phyloP scores from a whole-genome alignment of 2,329 filamentous ascomycete species.

The Colletotrichum agaves region DNA sequence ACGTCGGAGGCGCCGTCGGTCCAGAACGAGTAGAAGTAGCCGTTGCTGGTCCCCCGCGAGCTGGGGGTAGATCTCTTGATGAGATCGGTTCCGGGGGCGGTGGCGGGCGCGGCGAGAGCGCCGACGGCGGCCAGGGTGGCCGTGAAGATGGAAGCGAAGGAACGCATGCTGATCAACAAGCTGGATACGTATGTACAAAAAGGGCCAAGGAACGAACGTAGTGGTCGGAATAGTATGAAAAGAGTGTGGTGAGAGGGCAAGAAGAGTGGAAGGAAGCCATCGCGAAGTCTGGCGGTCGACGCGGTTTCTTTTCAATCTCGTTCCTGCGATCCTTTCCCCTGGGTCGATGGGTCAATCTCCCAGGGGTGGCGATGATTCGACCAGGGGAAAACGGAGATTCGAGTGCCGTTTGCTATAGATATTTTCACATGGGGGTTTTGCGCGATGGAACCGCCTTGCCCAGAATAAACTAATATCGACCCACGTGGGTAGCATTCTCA shows the following conservation, averaged over 20 bases:
- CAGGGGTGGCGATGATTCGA: constrained; percentile 2
- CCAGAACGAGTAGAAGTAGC: constrained; percentile 59
- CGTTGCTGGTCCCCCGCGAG: constrained; percentile 44
- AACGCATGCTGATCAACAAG: constrained; percentile 19
- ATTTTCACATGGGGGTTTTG: constrained; percentile 6
- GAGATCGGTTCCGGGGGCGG: constrained; percentile 21
- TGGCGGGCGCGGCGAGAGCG: constrained; percentile 29
- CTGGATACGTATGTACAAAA: constrained; percentile 17
- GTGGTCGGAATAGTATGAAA: constrained; percentile 6
- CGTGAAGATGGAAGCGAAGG: constrained; percentile 33
- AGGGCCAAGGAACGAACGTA: constrained; percentile 12
- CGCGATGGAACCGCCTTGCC: constrained; percentile 10
- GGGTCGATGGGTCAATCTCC: background rate
- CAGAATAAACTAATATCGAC: constrained; percentile 21
- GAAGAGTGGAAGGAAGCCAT: background rate
- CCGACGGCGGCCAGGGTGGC: constrained; percentile 32
- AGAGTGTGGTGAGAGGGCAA: constrained; percentile 8
- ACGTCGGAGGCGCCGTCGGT: constrained; percentile 52
- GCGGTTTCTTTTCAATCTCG: constrained; percentile 6
- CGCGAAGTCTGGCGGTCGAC: background rate
- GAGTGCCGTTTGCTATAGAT: constrained; percentile 20
- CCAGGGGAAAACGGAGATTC: constrained; percentile 27
- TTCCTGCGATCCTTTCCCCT: background rate
- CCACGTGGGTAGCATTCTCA: constrained; percentile 9
- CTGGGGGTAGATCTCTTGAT: constrained; percentile 43